Percentiles rank a stretch among this genome's conserved stretches.
Conservation (phyloP, 2,329 filamentous ascomycete genomes). For the Cercospora beticola region DNA sequence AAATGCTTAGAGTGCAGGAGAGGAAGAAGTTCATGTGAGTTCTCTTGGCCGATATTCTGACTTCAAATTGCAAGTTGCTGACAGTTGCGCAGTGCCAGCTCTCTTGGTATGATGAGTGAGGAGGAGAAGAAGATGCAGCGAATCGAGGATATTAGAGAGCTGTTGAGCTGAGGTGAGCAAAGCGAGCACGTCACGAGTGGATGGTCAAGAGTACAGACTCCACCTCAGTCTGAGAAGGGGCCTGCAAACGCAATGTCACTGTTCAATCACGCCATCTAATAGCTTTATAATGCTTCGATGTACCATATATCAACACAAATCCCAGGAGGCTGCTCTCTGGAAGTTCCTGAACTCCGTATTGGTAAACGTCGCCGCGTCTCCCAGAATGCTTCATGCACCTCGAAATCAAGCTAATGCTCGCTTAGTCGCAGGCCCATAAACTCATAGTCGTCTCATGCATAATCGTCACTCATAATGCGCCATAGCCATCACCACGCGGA, state of each 20-base stretch:
- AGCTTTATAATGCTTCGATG: background rate
- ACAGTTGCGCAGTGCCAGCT: constrained; percentile 70
- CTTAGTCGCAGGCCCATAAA: background rate
- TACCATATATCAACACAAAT: background rate
- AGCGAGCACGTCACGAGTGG: background rate
- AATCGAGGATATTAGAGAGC: constrained; percentile 90
- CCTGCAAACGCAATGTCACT: background rate
- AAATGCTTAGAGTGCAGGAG: constrained; percentile 92
- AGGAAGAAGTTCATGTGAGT: constrained; percentile 93
- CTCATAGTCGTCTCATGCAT: background rate
- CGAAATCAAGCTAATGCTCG: background rate
- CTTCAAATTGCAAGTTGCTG: constrained; percentile 22
- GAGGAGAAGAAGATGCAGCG: constrained; percentile 87
- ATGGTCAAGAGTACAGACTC: background rate
- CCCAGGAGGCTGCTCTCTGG: background rate
- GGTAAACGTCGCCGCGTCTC: background rate
- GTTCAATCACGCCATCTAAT: background rate
- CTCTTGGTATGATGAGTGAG: constrained; percentile 89
- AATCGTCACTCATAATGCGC: constrained; percentile 18
- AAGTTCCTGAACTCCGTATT: background rate
- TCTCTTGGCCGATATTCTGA: constrained; percentile 8
- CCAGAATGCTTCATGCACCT: background rate
- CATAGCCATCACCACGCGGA: constrained; percentile 27
- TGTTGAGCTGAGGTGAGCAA: constrained; percentile 60
- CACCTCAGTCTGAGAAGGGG: background rate